Conservation (phyloP, 2,329 filamentous ascomycete genomes). For the Ceratocystis cacaofunesta region DNA sequence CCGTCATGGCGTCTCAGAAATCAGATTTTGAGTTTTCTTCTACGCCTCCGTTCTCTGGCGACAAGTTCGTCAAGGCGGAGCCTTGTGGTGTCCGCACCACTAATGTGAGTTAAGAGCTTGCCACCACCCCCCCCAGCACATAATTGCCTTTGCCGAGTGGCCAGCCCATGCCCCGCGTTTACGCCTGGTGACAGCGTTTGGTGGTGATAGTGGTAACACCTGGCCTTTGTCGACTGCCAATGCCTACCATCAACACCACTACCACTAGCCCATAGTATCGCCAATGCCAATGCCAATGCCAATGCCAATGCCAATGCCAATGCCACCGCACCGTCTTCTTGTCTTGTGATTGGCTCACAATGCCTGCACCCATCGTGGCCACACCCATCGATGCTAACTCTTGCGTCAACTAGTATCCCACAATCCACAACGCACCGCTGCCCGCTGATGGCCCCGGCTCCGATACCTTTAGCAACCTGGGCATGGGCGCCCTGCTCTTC, state of each 20-base stretch:
- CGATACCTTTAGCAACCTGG: conserved; percentile 74
- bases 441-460: conserved; percentile 75
- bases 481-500: conserved; percentile 55
- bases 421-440: conserved; percentile 88
- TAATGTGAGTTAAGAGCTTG: conserved; percentile 25
- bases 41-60: conserved; percentile 26
- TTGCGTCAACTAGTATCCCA: conserved; percentile 47
- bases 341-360: neutral
- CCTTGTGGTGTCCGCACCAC: conserved; percentile 37
- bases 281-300: neutral
- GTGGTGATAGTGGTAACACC: conserved; percentile 3
- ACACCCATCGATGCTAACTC: conserved; percentile 6
- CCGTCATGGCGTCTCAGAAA: conserved; percentile 20
- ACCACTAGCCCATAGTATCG: neutral
- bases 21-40: conserved; percentile 31
- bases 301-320: neutral
- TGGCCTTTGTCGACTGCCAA: neutral
- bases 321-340: neutral
- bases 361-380: neutral
- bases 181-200: neutral
- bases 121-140: conserved; percentile 20
- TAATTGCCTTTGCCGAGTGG: neutral
- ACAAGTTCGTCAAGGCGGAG: conserved; percentile 56
- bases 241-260: neutral
- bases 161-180: neutral